Conservation (phyloP, 768 basidiomycete species). For the Leccinum rimulosum region DNA sequence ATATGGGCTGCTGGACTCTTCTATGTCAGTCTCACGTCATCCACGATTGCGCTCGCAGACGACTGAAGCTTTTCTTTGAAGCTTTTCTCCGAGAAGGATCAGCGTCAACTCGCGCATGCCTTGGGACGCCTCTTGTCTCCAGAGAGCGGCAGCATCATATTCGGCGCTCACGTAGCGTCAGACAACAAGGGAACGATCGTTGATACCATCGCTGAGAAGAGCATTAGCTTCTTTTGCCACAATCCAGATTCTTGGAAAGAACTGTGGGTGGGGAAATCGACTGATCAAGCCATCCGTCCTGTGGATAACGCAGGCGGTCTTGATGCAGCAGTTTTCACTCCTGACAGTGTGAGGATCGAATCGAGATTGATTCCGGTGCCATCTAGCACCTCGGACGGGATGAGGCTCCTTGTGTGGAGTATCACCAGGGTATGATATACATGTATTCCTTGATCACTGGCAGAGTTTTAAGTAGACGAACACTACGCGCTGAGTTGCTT, state of each 20-base stretch:
- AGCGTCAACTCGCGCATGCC: conserved; percentile 23
- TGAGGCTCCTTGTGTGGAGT: conserved; percentile 19
- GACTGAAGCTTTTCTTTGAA: conserved; percentile 22
- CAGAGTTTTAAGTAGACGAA: neutral
- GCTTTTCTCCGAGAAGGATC: conserved; percentile 28
- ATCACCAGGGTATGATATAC: conserved; percentile 13
- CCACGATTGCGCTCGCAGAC: conserved; percentile 20
- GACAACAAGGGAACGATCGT: conserved; percentile 9
- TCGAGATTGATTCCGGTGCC: conserved; percentile 18
- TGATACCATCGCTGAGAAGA: conserved; percentile 1
- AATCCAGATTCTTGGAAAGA: conserved; percentile 27
- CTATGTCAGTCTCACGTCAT: conserved; percentile 20
- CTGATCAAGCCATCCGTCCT: neutral
- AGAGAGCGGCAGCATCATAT: conserved; percentile 29
- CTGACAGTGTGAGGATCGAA: conserved; percentile 32
- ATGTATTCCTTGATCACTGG: neutral
- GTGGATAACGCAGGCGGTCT: neutral
- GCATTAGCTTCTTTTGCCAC: conserved; percentile 23
- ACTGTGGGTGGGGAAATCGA: conserved; percentile 22
- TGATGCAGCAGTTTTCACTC: conserved; percentile 23
- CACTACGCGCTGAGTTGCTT: neutral
- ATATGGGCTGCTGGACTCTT: conserved; percentile 54
- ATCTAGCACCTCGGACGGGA: neutral
- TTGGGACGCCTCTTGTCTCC: conserved; percentile 29
- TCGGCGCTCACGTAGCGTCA: conserved; percentile 28